phyloP scores from a whole-genome alignment of 345 rosid species.

The Syzygium grande region DNA sequence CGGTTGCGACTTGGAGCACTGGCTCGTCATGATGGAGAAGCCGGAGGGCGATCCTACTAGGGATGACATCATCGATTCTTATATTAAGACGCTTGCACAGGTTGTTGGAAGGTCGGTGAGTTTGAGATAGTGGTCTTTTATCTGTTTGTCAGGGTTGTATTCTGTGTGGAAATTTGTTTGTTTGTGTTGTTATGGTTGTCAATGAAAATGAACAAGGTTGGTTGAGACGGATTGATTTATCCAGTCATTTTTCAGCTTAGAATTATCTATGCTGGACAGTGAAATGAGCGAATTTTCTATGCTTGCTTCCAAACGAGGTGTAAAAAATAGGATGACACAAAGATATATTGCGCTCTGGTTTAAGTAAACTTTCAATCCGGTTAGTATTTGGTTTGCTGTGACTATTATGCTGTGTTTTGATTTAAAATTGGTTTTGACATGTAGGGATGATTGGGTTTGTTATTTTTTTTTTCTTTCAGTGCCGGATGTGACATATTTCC shows the following conservation, averaged over 20 bases:
- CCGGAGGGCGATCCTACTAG: slow-evolving; percentile 68
- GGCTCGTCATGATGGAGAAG: no score
- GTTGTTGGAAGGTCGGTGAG: slow-evolving; percentile 62
- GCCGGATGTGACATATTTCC: background rate
- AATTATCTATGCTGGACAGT: no score
- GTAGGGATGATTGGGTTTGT: background rate
- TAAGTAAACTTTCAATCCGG: background rate
- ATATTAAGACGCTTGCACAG: slow-evolving; percentile 71
- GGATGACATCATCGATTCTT: slow-evolving; percentile 83
- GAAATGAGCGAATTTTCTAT: background rate
- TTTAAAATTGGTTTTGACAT: background rate
- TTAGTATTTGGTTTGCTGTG: background rate
- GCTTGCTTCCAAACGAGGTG: background rate
- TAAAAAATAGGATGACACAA: background rate
- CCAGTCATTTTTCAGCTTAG: no score
- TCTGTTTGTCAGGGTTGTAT: no score
- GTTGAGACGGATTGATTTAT: background rate
- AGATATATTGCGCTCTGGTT: no score
- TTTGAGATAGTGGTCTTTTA: background rate
- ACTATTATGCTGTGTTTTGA: background rate
- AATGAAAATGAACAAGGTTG: background rate
- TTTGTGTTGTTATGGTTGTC: background rate
- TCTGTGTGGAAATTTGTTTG: background rate
- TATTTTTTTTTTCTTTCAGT: background rate
- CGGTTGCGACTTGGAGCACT: no score